Conservation (phyloP, 441 rosid genomes). For the Adansonia gregorii region DNA sequence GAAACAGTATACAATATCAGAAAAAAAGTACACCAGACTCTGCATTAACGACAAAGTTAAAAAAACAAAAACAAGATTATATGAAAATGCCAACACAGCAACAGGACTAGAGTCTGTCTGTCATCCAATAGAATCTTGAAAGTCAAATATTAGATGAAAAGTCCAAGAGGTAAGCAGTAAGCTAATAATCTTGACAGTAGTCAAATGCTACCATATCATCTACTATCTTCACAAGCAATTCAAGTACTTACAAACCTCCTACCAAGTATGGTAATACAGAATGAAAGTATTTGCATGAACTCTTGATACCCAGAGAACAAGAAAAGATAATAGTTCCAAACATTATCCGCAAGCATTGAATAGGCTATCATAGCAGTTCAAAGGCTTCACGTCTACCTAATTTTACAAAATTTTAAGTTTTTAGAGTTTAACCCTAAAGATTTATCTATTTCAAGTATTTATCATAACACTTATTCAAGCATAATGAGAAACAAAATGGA, state of each 20-base stretch:
- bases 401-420: background rate
- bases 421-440: background rate
- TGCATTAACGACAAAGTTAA: constrained; percentile 22
- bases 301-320: background rate
- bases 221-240: background rate
- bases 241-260: background rate
- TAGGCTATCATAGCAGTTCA: background rate
- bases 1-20: constrained; percentile 48
- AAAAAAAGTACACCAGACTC: constrained; percentile 25
- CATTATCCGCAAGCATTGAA: background rate
- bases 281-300: background rate
- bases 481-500: background rate
- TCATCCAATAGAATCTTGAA: background rate
- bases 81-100: constrained; percentile 7
- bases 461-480: background rate
- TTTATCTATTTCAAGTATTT: background rate
- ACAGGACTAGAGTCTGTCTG: background rate
- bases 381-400: background rate
- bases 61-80: constrained; percentile 18
- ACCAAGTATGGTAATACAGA: background rate
- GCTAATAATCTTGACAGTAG: background rate
- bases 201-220: background rate
- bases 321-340: background rate
- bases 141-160: constrained; percentile 16
- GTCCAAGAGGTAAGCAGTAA: background rate